These are phyloP conservation scores for Cladophialophora psammophila DNA, from an alignment of 2,329 filamentous ascomycete species.

Conservation along the genomic window DNA sequence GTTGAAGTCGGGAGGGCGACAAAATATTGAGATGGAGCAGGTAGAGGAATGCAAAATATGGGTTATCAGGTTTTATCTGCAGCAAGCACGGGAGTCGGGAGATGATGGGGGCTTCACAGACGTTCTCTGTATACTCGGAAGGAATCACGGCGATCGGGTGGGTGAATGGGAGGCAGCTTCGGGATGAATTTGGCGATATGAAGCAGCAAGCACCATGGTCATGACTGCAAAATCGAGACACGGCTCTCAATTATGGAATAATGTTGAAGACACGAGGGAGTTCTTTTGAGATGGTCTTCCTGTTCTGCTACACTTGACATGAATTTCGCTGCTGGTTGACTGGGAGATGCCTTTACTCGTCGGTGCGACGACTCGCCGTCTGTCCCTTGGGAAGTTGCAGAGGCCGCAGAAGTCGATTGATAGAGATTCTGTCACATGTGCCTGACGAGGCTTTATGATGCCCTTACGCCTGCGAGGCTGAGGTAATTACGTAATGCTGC, in stretches of 20 bases:
- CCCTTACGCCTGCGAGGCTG: background rate
- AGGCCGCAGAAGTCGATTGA: background rate
- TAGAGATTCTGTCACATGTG: background rate
- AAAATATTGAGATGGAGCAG: background rate
- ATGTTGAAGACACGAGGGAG: background rate
- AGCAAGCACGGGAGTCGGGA: conserved; percentile 16
- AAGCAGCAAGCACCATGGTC: background rate
- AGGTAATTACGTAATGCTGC: background rate
- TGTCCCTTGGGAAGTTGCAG: background rate
- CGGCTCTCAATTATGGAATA: background rate
- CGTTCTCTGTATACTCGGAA: background rate
- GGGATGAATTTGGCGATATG: background rate
- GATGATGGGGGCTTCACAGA: background rate
- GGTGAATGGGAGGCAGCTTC: background rate
- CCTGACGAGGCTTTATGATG: background rate
- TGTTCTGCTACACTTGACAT: background rate
- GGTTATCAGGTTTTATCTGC: background rate
- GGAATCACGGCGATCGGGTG: background rate
- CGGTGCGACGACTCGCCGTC: background rate
- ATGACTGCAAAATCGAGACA: background rate
- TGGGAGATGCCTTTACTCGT: background rate
- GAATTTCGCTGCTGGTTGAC: background rate
- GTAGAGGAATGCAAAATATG: background rate
- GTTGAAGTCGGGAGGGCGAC: background rate
- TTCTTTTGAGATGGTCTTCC: background rate